Evolutionary conservation across 768 basidiomycete species (phyloP).

Genomic region (Podaxis pistillaris): DNA sequence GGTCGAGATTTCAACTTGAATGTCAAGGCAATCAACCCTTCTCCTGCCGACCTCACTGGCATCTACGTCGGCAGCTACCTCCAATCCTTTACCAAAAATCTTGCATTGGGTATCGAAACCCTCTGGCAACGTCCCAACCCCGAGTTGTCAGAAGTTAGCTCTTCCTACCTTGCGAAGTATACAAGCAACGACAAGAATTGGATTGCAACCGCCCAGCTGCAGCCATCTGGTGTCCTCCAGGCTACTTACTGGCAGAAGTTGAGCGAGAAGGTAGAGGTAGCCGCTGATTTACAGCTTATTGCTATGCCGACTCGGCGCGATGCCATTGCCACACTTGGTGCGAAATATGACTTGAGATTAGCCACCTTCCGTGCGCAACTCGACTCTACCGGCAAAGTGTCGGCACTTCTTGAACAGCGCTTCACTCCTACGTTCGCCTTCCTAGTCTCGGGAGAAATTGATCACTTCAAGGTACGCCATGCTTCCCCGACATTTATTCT

Average conservation of each 20-base stretch:
- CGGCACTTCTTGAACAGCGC: constrained; percentile 91
- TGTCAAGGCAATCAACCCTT: constrained; percentile 88
- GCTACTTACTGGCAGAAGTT: constrained; percentile 97
- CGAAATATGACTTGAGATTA: constrained; percentile 94
- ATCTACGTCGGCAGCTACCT: constrained; percentile 91
- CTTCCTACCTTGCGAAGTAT: constrained; percentile 82
- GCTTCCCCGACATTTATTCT: constrained; percentile 1
- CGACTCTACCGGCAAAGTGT: constrained; percentile 94
- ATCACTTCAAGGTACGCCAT: constrained; percentile 87
- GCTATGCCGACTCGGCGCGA: constrained; percentile 80
- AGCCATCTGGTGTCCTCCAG: constrained; percentile 79
- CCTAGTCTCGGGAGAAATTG: constrained; percentile 93
- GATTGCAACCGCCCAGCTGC: constrained; percentile 92
- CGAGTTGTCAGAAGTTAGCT: constrained; percentile 63
- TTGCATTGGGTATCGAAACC: constrained; percentile 86
- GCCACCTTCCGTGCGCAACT: constrained; percentile 93
- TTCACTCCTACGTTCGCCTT: constrained; percentile 96
- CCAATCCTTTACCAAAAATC: constrained; percentile 87
- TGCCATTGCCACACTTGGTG: constrained; percentile 90
- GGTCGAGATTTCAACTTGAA: constrained; percentile 87
- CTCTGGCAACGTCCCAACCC: constrained; percentile 80
- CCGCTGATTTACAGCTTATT: constrained; percentile 85
- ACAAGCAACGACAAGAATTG: constrained; percentile 71
- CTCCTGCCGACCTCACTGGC: constrained; percentile 81
- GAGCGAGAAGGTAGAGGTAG: constrained; percentile 95